Conservation (phyloP, 2,329 filamentous ascomycete genomes). For the Alternaria rosae region DNA sequence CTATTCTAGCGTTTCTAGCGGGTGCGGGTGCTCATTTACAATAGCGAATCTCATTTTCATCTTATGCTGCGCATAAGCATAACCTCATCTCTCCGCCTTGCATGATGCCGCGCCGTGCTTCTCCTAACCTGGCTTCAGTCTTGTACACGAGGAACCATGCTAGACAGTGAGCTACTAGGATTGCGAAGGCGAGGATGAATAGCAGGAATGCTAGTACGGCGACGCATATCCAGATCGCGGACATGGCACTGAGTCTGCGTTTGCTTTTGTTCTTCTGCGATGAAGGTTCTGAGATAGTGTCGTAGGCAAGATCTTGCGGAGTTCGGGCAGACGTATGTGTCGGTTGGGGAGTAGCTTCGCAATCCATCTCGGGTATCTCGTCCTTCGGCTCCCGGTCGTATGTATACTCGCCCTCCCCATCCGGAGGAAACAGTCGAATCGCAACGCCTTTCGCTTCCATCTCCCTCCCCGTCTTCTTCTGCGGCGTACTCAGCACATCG, state of each 20-base stretch:
- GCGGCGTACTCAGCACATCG: neutral
- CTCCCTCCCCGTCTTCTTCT: neutral
- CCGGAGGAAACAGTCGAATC: neutral
- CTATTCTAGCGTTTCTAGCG: neutral
- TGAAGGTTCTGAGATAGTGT: neutral
- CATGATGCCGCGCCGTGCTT: constrained; percentile 31
- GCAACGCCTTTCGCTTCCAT: neutral
- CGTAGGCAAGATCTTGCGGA: neutral
- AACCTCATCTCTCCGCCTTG: constrained; percentile 42
- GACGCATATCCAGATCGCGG: constrained; percentile 7
- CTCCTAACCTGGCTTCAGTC: constrained; percentile 35
- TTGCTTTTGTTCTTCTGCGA: neutral
- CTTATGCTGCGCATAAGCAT: constrained; percentile 34
- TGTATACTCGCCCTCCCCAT: neutral
- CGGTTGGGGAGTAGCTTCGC: neutral
- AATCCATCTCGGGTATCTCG: neutral
- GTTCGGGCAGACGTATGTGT: rapidly evolving
- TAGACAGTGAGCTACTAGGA: constrained; percentile 36
- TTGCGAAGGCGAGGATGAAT: constrained; percentile 27
- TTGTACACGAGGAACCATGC: constrained; percentile 42
- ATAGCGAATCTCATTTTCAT: neutral
- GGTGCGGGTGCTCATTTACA: neutral
- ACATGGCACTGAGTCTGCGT: neutral
- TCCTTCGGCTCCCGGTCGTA: neutral
- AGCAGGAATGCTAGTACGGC: constrained; percentile 18